Base-by-base conservation (phyloP, 805 yeast genomes). In the Cyberlindnera nakhonratchasimensis region DNA sequence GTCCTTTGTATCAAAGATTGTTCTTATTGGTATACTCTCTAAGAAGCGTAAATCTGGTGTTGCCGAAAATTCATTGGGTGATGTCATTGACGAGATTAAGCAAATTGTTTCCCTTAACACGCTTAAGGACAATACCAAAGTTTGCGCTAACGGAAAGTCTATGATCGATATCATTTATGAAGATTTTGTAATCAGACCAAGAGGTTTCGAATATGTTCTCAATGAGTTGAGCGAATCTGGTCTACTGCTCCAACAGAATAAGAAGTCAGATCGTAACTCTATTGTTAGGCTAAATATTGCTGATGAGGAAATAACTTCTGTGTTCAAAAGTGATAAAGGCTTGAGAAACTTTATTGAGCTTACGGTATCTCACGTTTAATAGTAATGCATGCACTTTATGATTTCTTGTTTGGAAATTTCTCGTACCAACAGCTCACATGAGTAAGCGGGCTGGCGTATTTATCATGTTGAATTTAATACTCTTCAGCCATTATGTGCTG, bases 171-270 rank as follows among this genome's bases (percentile, higher is more conserved):
- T 68, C 24, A 52, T 65, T 13, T 65, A 64, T 29, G 61, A 61
- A 2, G 66, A 61, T 13, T 51, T 52, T 6, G 62, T 69, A 2
- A 63, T 79, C 1, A 67, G 91, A 43, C 68, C 84, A 21, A 68
- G 70, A 20, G 81, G 86, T 5, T 75, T 86, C 51, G 74, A 74
- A 28, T 76, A 68, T 40, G 71, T 86, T 1, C 54, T 89, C 7
- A 70, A 72, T 35, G 95, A 88, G 53, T 66, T 91, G 42, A 77
- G 78, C 12, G 96, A 89, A 42, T 79, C 81, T 33, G 98, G 97
- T 0, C 66, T 91, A 6, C 48, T 93, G 2, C 66, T 79, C 4
- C 82, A 79, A 53, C 83, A 79, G 52, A 75, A 75, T 35, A 66
- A 76, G 44, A 74, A 73, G 37, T 81, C 88, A 21, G 95, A 86